Evolutionary conservation across 805 yeast genomes (phyloP).

Genomic region (Pichia thaimueangensis): DNA sequence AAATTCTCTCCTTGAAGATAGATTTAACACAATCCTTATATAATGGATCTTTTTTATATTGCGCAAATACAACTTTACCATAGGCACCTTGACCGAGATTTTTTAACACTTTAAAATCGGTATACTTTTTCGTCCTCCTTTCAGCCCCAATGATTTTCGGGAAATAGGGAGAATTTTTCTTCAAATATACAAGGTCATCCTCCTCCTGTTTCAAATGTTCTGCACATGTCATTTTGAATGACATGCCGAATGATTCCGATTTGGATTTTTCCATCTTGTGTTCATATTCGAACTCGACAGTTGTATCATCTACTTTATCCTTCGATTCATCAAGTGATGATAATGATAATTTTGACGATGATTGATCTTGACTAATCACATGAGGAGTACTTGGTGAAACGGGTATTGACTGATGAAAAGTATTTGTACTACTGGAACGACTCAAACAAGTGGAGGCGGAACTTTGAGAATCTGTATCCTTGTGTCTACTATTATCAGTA

Average conservation of each 20-base stretch:
- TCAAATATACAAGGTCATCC: slow-evolving; percentile 28
- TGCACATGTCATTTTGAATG: slow-evolving; percentile 6
- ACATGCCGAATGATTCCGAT: not conserved
- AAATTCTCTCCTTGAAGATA: slow-evolving; percentile 83
- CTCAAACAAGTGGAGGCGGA: slow-evolving; percentile 16
- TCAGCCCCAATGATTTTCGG: slow-evolving; percentile 57
- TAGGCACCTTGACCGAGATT: slow-evolving; percentile 96
- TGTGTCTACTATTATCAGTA: slow-evolving; percentile 23
- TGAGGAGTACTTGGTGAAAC: slow-evolving; percentile 6
- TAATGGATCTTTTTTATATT: slow-evolving; percentile 53
- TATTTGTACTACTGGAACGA: slow-evolving; percentile 21
- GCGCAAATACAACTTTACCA: slow-evolving; percentile 83
- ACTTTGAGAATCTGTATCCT: slow-evolving; percentile 24
- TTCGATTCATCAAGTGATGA: not conserved
- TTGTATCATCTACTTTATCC: not conserved
- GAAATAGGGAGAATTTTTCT: slow-evolving; percentile 28
- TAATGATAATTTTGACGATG: not conserved
- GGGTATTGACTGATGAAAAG: slow-evolving; percentile 5
- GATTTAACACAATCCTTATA: slow-evolving; percentile 78
- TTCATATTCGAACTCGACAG: too few species aligned
- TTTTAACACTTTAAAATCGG: slow-evolving; percentile 65
- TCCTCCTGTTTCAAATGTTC: slow-evolving; percentile 12
- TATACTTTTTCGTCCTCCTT: slow-evolving; percentile 63
- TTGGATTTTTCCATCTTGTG: not conserved
- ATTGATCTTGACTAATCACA: not conserved